phyloP scores from a whole-genome alignment of 306 rosid genomes.

The Cercis canadensis region DNA sequence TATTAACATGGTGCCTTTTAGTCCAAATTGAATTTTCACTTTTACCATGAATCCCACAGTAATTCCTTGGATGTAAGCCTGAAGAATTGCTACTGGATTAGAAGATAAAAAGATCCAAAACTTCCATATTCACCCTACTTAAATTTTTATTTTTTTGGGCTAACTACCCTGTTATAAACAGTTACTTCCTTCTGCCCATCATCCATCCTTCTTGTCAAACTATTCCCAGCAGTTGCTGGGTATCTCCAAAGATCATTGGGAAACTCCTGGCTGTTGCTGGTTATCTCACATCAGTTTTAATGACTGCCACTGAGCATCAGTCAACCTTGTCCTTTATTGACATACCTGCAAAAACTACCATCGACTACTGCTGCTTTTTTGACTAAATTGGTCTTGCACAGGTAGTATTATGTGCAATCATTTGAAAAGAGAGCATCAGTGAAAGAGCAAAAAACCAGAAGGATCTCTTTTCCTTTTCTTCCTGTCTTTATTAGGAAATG shows the following conservation, averaged over 20 bases:
- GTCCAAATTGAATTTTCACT: too few species aligned
- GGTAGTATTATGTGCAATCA: conserved; percentile 2
- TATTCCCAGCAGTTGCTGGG: conserved; percentile 11
- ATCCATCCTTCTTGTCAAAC: conserved; percentile 13
- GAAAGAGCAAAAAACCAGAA: background rate
- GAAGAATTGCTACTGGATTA: too few species aligned
- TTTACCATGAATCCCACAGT: too few species aligned
- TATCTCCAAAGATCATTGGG: conserved; percentile 19
- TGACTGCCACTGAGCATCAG: background rate
- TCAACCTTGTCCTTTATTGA: background rate
- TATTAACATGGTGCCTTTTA: too few species aligned
- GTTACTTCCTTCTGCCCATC: conserved; percentile 20
- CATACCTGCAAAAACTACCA: background rate
- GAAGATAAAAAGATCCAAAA: conserved; percentile 15
- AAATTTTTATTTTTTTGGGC: too few species aligned
- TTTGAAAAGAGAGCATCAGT: conserved; percentile 13
- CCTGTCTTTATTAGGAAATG: conserved; percentile 4
- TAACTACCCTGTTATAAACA: background rate
- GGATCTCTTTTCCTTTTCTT: background rate
- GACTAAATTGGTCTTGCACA: conserved; percentile 30
- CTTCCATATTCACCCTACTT: conserved; percentile 15
- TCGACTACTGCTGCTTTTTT: background rate
- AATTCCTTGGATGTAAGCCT: too few species aligned
- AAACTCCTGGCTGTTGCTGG: conserved; percentile 27
- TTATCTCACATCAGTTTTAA: conserved; percentile 6